Conservation (phyloP, 805 yeast genomes). For the Candida nanaspora region DNA sequence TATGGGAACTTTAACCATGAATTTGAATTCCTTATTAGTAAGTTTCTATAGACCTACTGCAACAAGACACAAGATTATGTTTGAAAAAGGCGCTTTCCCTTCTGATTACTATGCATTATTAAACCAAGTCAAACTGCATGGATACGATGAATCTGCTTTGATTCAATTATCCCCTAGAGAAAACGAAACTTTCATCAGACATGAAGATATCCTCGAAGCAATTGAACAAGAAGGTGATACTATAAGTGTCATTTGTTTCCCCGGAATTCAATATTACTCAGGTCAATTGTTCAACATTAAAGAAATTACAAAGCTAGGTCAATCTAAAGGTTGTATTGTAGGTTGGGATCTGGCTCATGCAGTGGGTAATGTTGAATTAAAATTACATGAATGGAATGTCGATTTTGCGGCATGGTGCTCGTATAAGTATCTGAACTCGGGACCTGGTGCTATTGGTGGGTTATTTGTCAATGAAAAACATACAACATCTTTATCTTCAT, state of each 20-base stretch:
- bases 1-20: conserved; percentile 81
- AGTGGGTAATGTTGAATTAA: conserved; percentile 74
- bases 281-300: conserved; percentile 81
- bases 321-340: conserved; percentile 44
- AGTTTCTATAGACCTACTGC: conserved; percentile 69
- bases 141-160: conserved; percentile 44
- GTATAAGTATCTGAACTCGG: conserved; percentile 84
- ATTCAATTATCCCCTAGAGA: conserved; percentile 57
- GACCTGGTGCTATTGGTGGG: conserved; percentile 93
- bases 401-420: conserved; percentile 96
- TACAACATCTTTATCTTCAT: conserved; percentile 17
- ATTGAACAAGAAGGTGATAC: conserved; percentile 53
- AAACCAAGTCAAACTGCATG: conserved; percentile 61
- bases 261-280: conserved; percentile 89
- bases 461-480: conserved; percentile 61
- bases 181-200: conserved; percentile 49
- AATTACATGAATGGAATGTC: conserved; percentile 80
- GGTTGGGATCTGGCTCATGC: conserved; percentile 98
- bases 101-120: conserved; percentile 84
- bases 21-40: conserved; percentile 66
- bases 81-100: conserved; percentile 86
- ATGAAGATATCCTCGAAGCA: conserved; percentile 51
- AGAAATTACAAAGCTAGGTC: conserved; percentile 59
- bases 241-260: conserved; percentile 67
- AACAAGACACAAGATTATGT: conserved; percentile 58